Base-by-base conservation (phyloP, 768 basidiomycete species). In the Phylloporus arenicola region DNA sequence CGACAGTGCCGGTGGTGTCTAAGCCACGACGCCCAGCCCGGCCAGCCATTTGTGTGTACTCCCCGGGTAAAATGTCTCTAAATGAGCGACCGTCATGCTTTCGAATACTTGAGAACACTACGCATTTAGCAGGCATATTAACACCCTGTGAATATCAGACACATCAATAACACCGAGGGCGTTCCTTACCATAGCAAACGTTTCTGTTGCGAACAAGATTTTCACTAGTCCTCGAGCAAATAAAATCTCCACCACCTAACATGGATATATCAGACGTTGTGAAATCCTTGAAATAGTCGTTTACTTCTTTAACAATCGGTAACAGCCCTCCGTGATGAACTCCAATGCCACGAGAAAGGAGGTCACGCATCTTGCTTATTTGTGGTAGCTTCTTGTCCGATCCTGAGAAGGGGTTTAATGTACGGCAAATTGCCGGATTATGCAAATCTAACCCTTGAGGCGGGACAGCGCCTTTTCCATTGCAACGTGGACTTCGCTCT, bases 41-140 rank as follows among this genome's bases (percentile, higher is more conserved):
- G 6, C 96, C 96, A 8, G 96, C 94, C 96, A 99, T 99, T 62
- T 99, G 96, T 0, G 95, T 99, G 64, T 97, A 97, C 69, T 93
- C 92, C 35, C 90, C 93, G 22, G 92, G 86, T 1, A 91, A 69
- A 30, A 95, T 84, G 35, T 92, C 90, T 52, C 96, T 81, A 75
- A 99, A 99, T 57, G 72, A 84, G 25, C 83, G 81, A 5, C 96
- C 96, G 57, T 99, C 96, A 63, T 98, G 95, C 64, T 99, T 99
- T 40, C 92, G 79, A 45, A 88, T 94, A 40, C 81, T 84, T 4
- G 96, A 94, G 69, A 97, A 99, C 7, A 97, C 96, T 4, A 99
- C 96, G 60, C 86, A 93, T 75, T 84, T 88, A 3, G 96, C 92
- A 17, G 96, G 96, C 96, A 99, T 99, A 69, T 99, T 99, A 48